These are phyloP conservation scores for Solanum raphanifolium DNA, from an alignment of 257 asterid genomes.

Conservation along the genomic window DNA sequence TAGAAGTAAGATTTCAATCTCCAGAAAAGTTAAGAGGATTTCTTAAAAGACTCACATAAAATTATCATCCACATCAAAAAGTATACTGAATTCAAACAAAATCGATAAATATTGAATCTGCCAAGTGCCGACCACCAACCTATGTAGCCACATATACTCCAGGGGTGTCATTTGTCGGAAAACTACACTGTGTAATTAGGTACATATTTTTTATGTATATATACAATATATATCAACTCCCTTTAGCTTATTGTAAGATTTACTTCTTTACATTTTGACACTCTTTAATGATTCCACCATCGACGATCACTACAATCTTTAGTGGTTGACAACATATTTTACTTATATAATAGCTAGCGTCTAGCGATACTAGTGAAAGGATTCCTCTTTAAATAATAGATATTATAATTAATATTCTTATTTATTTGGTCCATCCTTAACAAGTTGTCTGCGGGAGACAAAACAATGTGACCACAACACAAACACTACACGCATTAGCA, in stretches of 20 bases:
- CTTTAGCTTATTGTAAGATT: rapidly evolving
- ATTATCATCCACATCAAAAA: background rate
- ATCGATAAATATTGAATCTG: background rate
- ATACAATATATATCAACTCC: background rate
- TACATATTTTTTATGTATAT: too few relatives aligned
- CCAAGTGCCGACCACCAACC: too few relatives aligned
- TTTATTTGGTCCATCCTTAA: background rate
- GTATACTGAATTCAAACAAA: background rate
- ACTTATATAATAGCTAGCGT: background rate
- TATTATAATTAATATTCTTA: background rate
- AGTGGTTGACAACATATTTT: background rate
- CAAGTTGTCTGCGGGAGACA: background rate
- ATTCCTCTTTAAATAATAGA: background rate
- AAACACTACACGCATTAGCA: background rate
- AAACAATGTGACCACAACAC: background rate
- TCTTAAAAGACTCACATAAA: background rate
- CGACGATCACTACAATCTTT: background rate
- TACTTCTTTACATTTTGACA: background rate
- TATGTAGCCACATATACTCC: background rate
- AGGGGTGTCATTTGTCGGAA: background rate
- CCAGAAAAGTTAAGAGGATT: background rate
- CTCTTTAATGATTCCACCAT: background rate
- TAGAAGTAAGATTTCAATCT: background rate
- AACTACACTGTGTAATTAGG: rapidly evolving
- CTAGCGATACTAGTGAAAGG: background rate